Conservation (phyloP, 2,329 filamentous ascomycete genomes). For the Lachnellula subtilissima region DNA sequence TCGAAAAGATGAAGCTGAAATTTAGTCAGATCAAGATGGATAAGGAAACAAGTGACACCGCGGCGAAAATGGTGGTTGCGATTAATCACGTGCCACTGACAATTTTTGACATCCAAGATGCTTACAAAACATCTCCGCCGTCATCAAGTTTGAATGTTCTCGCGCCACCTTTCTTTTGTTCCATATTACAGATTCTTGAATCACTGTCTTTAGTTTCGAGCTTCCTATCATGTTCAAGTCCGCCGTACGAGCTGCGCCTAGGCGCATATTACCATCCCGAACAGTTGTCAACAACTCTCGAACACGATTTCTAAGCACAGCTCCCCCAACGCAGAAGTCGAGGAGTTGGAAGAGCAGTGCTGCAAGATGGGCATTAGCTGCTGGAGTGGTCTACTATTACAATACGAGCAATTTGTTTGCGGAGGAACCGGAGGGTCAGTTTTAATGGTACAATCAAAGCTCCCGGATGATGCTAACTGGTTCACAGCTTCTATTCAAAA, state of each 20-base stretch:
- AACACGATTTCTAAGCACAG: slow-evolving; percentile 50
- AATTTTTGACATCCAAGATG: slow-evolving; percentile 16
- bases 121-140: slow-evolving; percentile 22
- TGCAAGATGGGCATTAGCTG: slow-evolving; percentile 70
- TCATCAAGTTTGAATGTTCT: slow-evolving; percentile 13
- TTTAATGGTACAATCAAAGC: neutral
- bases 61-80: neutral
- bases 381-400: slow-evolving; percentile 83
- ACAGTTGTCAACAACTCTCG: slow-evolving; percentile 19
- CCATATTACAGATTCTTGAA: neutral
- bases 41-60: too few relatives aligned
- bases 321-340: slow-evolving; percentile 57
- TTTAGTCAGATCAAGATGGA: too few relatives aligned
- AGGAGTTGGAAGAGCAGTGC: slow-evolving; percentile 77
- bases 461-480: slow-evolving; percentile 16
- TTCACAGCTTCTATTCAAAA: slow-evolving; percentile 28
- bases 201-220: slow-evolving; percentile 6
- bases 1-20: slow-evolving; percentile 1
- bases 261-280: slow-evolving; percentile 19
- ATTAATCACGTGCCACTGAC: neutral
- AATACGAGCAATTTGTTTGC: slow-evolving; percentile 86
- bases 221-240: slow-evolving; percentile 25
- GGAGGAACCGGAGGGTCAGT: slow-evolving; percentile 71
- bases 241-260: slow-evolving; percentile 23
- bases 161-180: slow-evolving; percentile 23